Evolutionary conservation across 73 alveolate species (phyloP).

Genomic region (Paramecium bursaria): DNA sequence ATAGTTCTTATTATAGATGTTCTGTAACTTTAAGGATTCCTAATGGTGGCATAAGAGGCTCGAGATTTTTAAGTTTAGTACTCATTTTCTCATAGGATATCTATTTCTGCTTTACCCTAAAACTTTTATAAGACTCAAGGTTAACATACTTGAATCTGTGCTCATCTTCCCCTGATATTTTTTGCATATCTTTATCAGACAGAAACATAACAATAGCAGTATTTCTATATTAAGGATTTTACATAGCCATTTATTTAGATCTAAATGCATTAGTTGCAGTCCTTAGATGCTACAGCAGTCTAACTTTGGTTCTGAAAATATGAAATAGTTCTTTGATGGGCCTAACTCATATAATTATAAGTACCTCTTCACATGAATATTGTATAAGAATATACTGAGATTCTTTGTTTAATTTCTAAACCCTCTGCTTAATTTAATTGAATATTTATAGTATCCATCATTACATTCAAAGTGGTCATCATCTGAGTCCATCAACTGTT

Average conservation of each 20-base stretch:
- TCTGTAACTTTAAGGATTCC: not conserved
- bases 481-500: conserved; percentile 7
- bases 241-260: conserved; percentile 18
- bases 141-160: conserved; percentile 6
- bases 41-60: not conserved
- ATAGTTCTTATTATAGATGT: conserved; percentile 9
- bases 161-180: not conserved
- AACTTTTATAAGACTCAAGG: conserved; percentile 10
- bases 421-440: conserved; percentile 43
- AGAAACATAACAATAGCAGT: conserved; percentile 40
- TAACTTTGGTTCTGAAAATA: conserved; percentile 34
- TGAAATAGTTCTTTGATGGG: conserved; percentile 18
- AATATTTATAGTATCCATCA: conserved; percentile 38
- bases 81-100: not conserved
- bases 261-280: conserved; percentile 36
- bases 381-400: not conserved
- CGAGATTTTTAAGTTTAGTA: not conserved
- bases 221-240: not conserved
- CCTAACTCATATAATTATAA: not conserved
- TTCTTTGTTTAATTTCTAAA: not conserved
- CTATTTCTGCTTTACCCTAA: not conserved
- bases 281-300: not conserved
- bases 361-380: conserved; percentile 34
- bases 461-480: conserved; percentile 48
- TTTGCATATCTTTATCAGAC: conserved; percentile 40